phyloP scores from a whole-genome alignment of 202 grass and related monocot genomes.

The Panicum hallii region DNA sequence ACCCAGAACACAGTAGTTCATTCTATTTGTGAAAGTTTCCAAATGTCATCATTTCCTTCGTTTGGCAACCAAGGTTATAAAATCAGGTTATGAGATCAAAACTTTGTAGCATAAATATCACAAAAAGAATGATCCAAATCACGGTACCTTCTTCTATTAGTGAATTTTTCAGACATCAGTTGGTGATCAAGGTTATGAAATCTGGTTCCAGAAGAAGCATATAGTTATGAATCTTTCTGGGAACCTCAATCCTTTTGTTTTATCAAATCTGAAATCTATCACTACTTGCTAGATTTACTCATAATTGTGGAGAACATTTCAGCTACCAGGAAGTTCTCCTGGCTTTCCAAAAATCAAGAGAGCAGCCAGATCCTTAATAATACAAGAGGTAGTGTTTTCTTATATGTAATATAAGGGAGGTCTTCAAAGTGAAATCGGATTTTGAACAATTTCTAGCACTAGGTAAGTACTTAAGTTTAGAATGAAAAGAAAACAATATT shows the following conservation, averaged over 20 bases:
- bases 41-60: neutral
- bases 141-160: neutral
- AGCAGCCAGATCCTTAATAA: neutral
- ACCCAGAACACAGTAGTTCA: neutral
- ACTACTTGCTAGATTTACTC: neutral
- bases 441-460: neutral
- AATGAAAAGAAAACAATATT: neutral
- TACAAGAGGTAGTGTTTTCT: neutral
- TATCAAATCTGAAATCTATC: neutral
- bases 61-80: neutral
- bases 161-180: neutral
- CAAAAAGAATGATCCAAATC: conserved; percentile 6
- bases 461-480: neutral
- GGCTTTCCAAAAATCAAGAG: neutral
- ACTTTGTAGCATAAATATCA: conserved; percentile 13
- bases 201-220: neutral
- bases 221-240: neutral
- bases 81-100: neutral
- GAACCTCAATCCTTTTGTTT: neutral
- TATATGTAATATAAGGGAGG: no score
- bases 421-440: neutral
- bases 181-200: neutral
- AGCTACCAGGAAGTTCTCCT: neutral
- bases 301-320: neutral
- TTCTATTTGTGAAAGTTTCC: neutral